Evolutionary conservation across 108 stramenopile genomes (phyloP), one percentile per base, ranked within the genome.

Genomic region (Schizochytrium sp.): DNA sequence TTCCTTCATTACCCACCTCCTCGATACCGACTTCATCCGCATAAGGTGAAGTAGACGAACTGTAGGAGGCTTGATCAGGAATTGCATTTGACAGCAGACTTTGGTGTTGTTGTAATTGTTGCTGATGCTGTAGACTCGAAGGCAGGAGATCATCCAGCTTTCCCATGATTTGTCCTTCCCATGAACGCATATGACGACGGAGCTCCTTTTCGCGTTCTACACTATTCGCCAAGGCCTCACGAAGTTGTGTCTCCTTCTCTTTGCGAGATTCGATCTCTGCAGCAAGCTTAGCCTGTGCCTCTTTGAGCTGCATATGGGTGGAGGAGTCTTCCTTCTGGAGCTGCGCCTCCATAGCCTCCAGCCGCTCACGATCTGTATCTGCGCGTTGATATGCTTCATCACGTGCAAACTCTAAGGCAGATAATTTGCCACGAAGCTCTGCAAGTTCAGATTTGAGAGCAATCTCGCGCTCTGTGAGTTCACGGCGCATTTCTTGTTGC

Each of bases 371-470:
- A 19, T 83, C 76, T 17, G 8, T 38, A 47, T 83, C 76, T 2
- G 28, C 50, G 13, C 40, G 47, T 53, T 50, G 45, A n/a, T 83
- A 55, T 53, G 53, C 47, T 42, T 56, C 76, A 2, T 83, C 76
- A 53, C 76, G 76, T 5, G 76, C 76, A 53, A 83, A 83, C 5
- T 56, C 76, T 2, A 83, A 7, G 3, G 76, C 76, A 7, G 45
- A 13, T 5, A 83, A 8, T 40, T 83, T 83, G 76, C 76, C 76
- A 5, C 28, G 10, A 13, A 83, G 53, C 53, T 83, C 45, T 13
- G 76, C 47, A n/a, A 55, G 17, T 40, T 83, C 50, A 40, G 50
- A 55, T 13, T n/a, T 49, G 50, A 83, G 76, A 8, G 3, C 76
- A 0, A 83, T n/a, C 15, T 38, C 76, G 38, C 40, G 49, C 55